phyloP scores from a whole-genome alignment of 192 early-diverging fungal species.

The Mortierella hygrophila region DNA sequence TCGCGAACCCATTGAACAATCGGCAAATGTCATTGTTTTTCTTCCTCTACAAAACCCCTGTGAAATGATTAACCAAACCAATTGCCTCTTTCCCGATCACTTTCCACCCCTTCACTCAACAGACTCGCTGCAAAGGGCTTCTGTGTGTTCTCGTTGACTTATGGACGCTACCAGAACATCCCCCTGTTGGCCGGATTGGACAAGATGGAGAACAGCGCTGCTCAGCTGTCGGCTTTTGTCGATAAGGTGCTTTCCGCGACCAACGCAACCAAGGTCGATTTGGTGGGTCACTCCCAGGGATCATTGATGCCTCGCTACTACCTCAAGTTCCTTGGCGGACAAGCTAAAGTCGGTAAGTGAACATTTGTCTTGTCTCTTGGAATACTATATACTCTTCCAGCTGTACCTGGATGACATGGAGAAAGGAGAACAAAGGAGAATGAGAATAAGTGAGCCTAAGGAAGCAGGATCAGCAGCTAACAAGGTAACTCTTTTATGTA shows the following conservation, averaged over 20 bases:
- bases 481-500: background rate
- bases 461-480: background rate
- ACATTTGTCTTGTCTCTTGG: no score
- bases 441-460: no score
- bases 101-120: background rate
- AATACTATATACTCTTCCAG: no score
- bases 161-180: conserved; percentile 22
- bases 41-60: no score
- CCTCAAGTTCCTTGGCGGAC: conserved; percentile 36
- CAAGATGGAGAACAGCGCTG: conserved; percentile 41
- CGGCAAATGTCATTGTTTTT: no score
- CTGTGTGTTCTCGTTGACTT: conserved; percentile 46
- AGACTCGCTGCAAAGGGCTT: conserved; percentile 29
- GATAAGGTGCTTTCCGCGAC: conserved; percentile 48
- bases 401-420: no score
- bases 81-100: no score
- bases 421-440: no score
- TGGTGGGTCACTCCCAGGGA: conserved; percentile 46
- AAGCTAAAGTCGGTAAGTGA: conserved; percentile 40
- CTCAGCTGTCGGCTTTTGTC: conserved; percentile 33
- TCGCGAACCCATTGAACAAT: no score
- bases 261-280: conserved; percentile 42
- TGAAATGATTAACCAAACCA: no score
- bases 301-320: conserved; percentile 38
- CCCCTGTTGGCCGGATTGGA: conserved; percentile 35